These are phyloP conservation scores for Wickerhamiella slavikovae DNA, from an alignment of 805 yeast species.

Conservation along the genomic window DNA sequence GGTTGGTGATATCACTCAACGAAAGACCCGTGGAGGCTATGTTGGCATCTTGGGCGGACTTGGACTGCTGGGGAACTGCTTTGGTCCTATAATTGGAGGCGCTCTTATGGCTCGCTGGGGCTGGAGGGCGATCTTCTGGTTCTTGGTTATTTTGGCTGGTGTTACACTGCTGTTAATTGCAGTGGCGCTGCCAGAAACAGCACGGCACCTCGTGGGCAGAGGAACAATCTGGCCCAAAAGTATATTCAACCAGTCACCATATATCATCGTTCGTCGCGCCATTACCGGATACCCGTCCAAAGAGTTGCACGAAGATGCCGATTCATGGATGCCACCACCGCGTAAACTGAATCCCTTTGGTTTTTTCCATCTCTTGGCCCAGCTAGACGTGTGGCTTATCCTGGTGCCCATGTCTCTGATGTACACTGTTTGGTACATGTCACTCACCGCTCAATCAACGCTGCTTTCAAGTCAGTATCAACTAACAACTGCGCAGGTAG, in stretches of 20 bases:
- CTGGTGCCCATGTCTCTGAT: slow-evolving; percentile 40
- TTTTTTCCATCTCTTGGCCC: slow-evolving; percentile 26
- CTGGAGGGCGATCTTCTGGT: slow-evolving; percentile 54
- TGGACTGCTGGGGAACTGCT: slow-evolving; percentile 50
- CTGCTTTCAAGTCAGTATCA: slow-evolving; percentile 29
- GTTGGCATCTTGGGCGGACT: slow-evolving; percentile 48
- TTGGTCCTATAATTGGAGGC: slow-evolving; percentile 57
- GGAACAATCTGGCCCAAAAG: slow-evolving; percentile 31
- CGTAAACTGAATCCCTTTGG: slow-evolving; percentile 6
- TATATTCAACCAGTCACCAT: slow-evolving; percentile 11
- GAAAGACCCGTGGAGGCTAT: slow-evolving; percentile 46
- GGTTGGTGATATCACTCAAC: slow-evolving; percentile 50
- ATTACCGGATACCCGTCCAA: slow-evolving; percentile 11
- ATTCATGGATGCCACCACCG: slow-evolving; percentile 10
- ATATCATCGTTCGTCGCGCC: slow-evolving; percentile 7
- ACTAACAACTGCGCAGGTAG: slow-evolving; percentile 35
- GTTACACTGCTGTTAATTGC: slow-evolving; percentile 17
- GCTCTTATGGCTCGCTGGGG: slow-evolving; percentile 25
- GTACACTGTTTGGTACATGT: slow-evolving; percentile 51
- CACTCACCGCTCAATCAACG: slow-evolving; percentile 44
- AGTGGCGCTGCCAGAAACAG: slow-evolving; percentile 51
- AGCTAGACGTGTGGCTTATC: slow-evolving; percentile 25
- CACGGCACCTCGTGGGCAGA: slow-evolving; percentile 52
- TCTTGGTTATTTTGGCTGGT: slow-evolving; percentile 46
- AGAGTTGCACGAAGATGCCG: slow-evolving; percentile 7